Conservation (phyloP, 2,329 filamentous ascomycete genomes). For the Calonectria multiphialidica region DNA sequence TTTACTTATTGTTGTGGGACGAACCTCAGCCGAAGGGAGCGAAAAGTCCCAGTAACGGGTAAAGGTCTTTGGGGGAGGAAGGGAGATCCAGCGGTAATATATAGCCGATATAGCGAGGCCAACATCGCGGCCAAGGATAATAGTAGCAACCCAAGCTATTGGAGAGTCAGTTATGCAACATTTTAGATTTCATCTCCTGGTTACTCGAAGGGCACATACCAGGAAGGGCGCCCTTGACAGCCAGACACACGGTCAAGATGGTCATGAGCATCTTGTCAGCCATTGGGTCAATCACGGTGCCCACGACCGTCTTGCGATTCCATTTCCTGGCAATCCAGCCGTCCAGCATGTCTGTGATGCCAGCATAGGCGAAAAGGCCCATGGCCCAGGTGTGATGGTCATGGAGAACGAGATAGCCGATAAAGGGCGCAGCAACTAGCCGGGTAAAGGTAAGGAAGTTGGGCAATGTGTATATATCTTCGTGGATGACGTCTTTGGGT, state of each 20-base stretch:
- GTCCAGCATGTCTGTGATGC: conserved; percentile 91
- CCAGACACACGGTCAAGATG: conserved; percentile 86
- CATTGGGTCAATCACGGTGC: conserved; percentile 95
- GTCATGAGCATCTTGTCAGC: conserved; percentile 98
- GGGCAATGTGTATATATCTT: conserved; percentile 97
- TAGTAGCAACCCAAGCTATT: conserved; percentile 84
- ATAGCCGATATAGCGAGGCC: conserved; percentile 87
- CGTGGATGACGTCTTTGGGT: conserved; percentile 55
- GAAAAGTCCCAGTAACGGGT: conserved; percentile 97
- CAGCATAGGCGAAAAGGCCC: conserved; percentile 91
- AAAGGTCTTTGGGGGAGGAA: conserved; percentile 94
- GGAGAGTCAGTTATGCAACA: background rate
- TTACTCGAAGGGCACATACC: conserved; percentile 62
- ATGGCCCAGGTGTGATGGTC: conserved; percentile 84
- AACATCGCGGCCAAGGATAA: conserved; percentile 91
- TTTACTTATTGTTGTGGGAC: conserved; percentile 86
- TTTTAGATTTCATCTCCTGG: background rate
- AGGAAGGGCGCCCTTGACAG: conserved; percentile 84
- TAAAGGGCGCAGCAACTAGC: conserved; percentile 82
- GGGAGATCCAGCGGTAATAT: conserved; percentile 95
- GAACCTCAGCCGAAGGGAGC: conserved; percentile 86
- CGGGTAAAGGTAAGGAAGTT: conserved; percentile 93
- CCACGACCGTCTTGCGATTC: conserved; percentile 92
- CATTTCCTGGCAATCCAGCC: conserved; percentile 92
- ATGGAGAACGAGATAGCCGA: conserved; percentile 90